Base-by-base conservation (phyloP, 306 rosid species). In the Carpinus fangiana region DNA sequence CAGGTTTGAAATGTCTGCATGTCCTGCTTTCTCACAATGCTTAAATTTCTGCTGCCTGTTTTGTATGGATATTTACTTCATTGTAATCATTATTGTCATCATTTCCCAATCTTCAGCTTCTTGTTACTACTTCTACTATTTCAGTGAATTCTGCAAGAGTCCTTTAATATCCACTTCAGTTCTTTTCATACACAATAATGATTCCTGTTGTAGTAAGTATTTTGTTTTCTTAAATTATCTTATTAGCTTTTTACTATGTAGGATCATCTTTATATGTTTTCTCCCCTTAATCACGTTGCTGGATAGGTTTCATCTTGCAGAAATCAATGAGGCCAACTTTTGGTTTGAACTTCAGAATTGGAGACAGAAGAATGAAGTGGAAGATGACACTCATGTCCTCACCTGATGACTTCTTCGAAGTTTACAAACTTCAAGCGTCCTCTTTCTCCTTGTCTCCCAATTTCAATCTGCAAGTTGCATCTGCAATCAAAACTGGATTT, bases 1-100 rank as follows among this genome's bases (percentile, higher is more conserved):
- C 79, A 46, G 84, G 83, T 70, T 66, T 75, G 79, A 81, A 81
- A 55, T 68, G n/a, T 78, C 81, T 74, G 76, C 70, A 56, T 62
- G 80, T 60, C 59, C 31, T 46, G 68, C 59, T 81, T 73, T 76
- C 69, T 73, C 75, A 28, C 56, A 68, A 61, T 61, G 21, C 21
- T 34, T 78, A 56, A 23, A 16, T 68, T 79, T 75, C 28, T 75
- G 73, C 70, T 53, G 74, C 51, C 72, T 74, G 21, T 67, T 62
- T 72, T 77, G 75, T 64, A 20, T 83, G 74, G 60, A 81, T 67
- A 62, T 71, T 75, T 41, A 75, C 84, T 72, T 78, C 47, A 26
- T 70, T 68, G 73, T 81, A 79, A 53, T 53, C 82, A 54, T 18
- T 73, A 48, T 48, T 52, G 61, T 78, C 73, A 17, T 74, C 81